phyloP scores from a whole-genome alignment of 768 basidiomycete species.

The Suillus subalutaceus region DNA sequence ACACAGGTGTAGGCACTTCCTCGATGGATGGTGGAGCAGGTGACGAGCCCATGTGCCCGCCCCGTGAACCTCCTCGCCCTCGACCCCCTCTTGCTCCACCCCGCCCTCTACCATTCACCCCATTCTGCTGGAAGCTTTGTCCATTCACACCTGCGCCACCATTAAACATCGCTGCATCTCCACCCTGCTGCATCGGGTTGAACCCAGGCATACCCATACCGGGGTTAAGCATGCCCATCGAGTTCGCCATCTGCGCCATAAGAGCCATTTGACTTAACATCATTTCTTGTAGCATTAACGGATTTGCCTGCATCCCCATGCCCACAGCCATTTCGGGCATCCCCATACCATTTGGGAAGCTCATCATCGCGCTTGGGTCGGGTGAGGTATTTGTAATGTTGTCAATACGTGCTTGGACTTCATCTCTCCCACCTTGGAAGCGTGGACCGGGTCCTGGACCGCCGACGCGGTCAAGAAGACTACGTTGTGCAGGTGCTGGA shows the following conservation, averaged over 20 bases:
- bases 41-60: conserved; percentile 38
- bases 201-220: conserved; percentile 53
- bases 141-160: conserved; percentile 33
- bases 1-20: not conserved
- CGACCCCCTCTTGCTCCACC: conserved; percentile 52
- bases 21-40: conserved; percentile 21
- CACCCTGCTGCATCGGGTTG: conserved; percentile 57
- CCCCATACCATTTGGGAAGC: conserved; percentile 37
- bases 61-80: conserved; percentile 48
- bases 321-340: conserved; percentile 67
- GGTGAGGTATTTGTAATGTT: conserved; percentile 66
- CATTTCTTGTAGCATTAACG: conserved; percentile 82
- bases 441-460: conserved; percentile 44
- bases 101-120: conserved; percentile 43
- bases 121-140: conserved; percentile 22
- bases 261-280: conserved; percentile 92
- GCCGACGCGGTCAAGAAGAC: conserved; percentile 83
- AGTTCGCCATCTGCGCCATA: conserved; percentile 90
- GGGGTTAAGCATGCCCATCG: conserved; percentile 77
- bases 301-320: conserved; percentile 59
- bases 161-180: conserved; percentile 50
- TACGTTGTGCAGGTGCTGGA: conserved; percentile 50
- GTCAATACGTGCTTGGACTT: conserved; percentile 80
- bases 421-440: conserved; percentile 52
- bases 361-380: conserved; percentile 51